phyloP scores from a whole-genome alignment of 31 red algal genomes.

The Odonthalia washingtoniensis region DNA sequence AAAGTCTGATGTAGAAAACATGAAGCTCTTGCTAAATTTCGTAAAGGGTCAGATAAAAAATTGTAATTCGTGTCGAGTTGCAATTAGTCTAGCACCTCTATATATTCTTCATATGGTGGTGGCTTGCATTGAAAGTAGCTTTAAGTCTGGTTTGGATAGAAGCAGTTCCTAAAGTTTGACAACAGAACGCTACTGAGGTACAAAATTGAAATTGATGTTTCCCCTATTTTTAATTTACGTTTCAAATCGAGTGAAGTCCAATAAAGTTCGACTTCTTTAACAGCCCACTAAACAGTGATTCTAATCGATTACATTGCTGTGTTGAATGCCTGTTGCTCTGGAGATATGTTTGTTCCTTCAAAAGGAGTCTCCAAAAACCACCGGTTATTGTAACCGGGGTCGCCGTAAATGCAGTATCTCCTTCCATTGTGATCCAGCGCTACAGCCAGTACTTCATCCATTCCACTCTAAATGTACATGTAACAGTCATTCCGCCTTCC shows the following conservation, averaged over 20 bases:
- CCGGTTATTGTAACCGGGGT: conserved; percentile 26
- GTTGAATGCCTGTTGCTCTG: conserved; percentile 15
- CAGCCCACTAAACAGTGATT: too few relatives aligned
- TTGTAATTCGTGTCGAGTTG: too few relatives aligned
- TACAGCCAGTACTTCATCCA: too few relatives aligned
- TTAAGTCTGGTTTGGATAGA: conserved; percentile 18
- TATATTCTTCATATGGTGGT: too few relatives aligned
- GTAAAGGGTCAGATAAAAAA: too few relatives aligned
- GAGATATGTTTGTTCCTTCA: background rate
- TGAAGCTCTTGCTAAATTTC: too few relatives aligned
- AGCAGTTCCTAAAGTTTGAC: conserved; percentile 17
- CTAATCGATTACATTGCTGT: conserved; percentile 15
- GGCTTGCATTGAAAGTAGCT: too few relatives aligned
- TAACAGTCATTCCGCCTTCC: too few relatives aligned
- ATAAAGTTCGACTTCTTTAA: conserved; percentile 33
- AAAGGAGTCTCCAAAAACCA: conserved; percentile 21
- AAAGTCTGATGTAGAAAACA: too few relatives aligned
- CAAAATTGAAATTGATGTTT: background rate
- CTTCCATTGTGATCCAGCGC: too few relatives aligned
- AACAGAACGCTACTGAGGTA: background rate
- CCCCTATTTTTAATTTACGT: background rate
- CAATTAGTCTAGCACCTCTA: too few relatives aligned
- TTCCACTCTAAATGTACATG: too few relatives aligned
- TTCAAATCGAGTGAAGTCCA: conserved; percentile 13
- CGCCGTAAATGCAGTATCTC: conserved; percentile 15